These are phyloP conservation scores for Psilocybe tampanensis DNA, from an alignment of 768 basidiomycete genomes.

Conservation along the genomic window DNA sequence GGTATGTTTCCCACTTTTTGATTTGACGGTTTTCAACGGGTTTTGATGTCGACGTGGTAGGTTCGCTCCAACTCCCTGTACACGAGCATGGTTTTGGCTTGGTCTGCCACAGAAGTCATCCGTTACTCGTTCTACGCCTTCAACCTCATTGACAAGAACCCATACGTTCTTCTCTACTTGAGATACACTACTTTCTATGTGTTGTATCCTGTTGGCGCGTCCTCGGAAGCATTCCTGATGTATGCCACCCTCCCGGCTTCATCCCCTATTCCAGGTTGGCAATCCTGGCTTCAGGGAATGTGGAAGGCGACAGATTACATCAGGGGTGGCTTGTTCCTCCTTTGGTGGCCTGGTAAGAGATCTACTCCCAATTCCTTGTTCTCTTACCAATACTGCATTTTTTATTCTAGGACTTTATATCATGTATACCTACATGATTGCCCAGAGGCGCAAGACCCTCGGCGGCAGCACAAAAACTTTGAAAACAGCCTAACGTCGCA, in stretches of 20 bases:
- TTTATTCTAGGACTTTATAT: conserved; percentile 44
- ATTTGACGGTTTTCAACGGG: background rate
- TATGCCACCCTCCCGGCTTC: conserved; percentile 70
- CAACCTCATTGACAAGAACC: conserved; percentile 58
- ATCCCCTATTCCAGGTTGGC: conserved; percentile 45
- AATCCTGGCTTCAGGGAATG: conserved; percentile 37
- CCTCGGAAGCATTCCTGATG: conserved; percentile 86
- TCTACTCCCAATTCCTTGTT: background rate
- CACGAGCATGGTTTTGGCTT: conserved; percentile 89
- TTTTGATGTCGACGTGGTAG: conserved; percentile 30
- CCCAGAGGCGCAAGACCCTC: conserved; percentile 49
- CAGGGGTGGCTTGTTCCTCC: conserved; percentile 61
- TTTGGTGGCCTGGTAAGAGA: conserved; percentile 85
- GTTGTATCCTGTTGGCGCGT: conserved; percentile 92
- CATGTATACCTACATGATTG: conserved; percentile 57
- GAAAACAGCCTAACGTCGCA: conserved; percentile 23
- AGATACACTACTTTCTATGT: conserved; percentile 95
- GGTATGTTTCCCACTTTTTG: conserved; percentile 41
- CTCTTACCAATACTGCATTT: background rate
- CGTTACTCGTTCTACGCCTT: conserved; percentile 89
- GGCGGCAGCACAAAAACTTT: conserved; percentile 27
- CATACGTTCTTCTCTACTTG: conserved; percentile 57
- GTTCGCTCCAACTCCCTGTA: conserved; percentile 78
- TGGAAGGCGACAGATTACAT: conserved; percentile 63
- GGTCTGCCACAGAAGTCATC: conserved; percentile 90